These are phyloP conservation scores for Sarcomyxa edulis DNA, from an alignment of 768 basidiomycete species.

Conservation along the genomic window DNA sequence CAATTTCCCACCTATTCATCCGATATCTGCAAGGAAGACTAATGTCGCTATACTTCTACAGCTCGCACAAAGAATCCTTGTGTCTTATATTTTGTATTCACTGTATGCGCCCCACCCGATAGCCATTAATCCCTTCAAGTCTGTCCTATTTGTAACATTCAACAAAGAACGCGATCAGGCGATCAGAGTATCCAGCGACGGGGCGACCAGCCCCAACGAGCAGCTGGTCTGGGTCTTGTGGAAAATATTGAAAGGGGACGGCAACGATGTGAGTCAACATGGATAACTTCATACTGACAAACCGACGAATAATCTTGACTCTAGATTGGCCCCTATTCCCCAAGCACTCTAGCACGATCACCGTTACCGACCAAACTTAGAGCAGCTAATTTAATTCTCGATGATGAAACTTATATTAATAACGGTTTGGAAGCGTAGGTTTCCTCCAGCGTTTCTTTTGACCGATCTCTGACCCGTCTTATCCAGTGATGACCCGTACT, in stretches of 20 bases:
- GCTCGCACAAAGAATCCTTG: constrained; percentile 72
- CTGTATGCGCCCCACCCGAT: constrained; percentile 79
- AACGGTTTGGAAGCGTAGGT: no score
- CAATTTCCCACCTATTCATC: constrained; percentile 8
- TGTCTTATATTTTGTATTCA: constrained; percentile 74
- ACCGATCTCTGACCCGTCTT: no score
- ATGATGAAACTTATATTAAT: constrained; percentile 42
- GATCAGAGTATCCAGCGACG: constrained; percentile 39
- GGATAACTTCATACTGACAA: constrained; percentile 3
- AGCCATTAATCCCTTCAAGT: constrained; percentile 77
- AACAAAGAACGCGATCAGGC: constrained; percentile 63
- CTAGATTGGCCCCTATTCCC: constrained; percentile 85
- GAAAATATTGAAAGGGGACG: constrained; percentile 83
- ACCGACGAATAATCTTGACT: constrained; percentile 3
- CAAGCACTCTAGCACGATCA: constrained; percentile 67
- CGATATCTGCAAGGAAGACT: background rate
- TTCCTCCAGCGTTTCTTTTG: no score
- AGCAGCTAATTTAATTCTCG: constrained; percentile 65
- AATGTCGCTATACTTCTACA: constrained; percentile 18
- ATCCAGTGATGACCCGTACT: no score
- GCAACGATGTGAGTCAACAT: constrained; percentile 60
- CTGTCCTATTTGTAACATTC: constrained; percentile 63
- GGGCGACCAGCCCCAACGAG: constrained; percentile 57
- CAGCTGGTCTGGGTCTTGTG: constrained; percentile 84
- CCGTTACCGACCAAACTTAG: constrained; percentile 71